Evolutionary conservation across 176 grass and related monocot genomes (phyloP).

Genomic region (Saccharum spontaneum): DNA sequence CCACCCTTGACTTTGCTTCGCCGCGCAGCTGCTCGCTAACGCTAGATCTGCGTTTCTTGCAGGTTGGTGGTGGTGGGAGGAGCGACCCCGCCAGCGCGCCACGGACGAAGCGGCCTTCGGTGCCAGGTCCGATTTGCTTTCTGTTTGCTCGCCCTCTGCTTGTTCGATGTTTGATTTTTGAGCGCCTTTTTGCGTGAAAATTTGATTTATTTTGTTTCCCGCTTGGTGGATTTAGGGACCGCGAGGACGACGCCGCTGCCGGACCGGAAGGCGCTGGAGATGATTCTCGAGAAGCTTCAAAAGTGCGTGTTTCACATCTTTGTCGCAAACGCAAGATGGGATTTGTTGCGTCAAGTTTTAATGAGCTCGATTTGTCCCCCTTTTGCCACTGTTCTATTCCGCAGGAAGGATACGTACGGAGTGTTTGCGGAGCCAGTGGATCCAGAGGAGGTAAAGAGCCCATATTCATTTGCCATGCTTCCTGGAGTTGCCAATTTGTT

Average conservation of each 20-base stretch:
- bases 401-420: conserved; percentile 92
- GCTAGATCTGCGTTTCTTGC: conserved; percentile 46
- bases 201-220: conserved; percentile 4
- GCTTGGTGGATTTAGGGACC: conserved; percentile 29
- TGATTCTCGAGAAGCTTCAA: conserved; percentile 93
- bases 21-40: conserved; percentile 28
- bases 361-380: conserved; percentile 30
- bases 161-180: conserved; percentile 22
- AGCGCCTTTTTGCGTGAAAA: conserved; percentile 19
- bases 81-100: conserved; percentile 48
- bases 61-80: conserved; percentile 49
- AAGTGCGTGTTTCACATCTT: conserved; percentile 54
- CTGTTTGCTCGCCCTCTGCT: conserved; percentile 17
- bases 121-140: conserved; percentile 58
- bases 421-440: conserved; percentile 94
- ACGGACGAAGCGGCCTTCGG: conserved; percentile 55
- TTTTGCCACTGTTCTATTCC: conserved; percentile 35
- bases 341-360: conserved; percentile 24
- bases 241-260: conserved; percentile 71
- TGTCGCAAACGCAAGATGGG: conserved; percentile 1
- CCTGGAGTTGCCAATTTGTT: conserved; percentile 20
- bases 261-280: conserved; percentile 67
- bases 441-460: conserved; percentile 75
- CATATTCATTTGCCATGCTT: conserved; percentile 24
- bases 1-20: conserved; percentile 23